These are phyloP conservation scores for Pleurotus eryngii DNA, from an alignment of 768 basidiomycete genomes.

Conservation along the genomic window DNA sequence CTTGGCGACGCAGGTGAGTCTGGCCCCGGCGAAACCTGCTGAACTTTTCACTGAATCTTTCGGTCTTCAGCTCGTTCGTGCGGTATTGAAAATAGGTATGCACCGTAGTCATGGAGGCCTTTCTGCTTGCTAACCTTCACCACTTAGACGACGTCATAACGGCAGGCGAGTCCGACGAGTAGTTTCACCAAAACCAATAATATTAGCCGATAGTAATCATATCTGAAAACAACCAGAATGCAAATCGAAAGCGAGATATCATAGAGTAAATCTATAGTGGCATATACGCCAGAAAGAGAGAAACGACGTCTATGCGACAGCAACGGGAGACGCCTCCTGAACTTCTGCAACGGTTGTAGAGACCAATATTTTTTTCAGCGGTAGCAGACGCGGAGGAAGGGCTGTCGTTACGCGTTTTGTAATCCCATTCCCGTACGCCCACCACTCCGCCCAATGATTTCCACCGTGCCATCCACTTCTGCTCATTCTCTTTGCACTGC, in stretches of 20 bases:
- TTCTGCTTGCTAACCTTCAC: slow-evolving; percentile 8
- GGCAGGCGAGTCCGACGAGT: slow-evolving; percentile 68
- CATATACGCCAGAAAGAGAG: no score
- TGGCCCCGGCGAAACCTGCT: neutral
- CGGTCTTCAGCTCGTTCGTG: slow-evolving; percentile 64
- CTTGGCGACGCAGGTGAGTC: slow-evolving; percentile 85
- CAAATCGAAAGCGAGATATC: slow-evolving; percentile 1
- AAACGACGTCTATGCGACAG: neutral
- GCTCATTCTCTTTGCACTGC: slow-evolving; percentile 48
- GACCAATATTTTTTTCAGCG: neutral
- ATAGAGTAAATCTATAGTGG: neutral
- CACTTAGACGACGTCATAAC: slow-evolving; percentile 72
- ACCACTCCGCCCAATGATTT: slow-evolving; percentile 59
- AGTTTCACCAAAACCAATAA: slow-evolving; percentile 20
- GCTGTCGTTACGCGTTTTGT: slow-evolving; percentile 37
- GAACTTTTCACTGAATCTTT: slow-evolving; percentile 7
- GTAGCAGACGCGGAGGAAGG: neutral
- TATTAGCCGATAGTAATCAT: slow-evolving; percentile 9
- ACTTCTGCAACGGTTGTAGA: neutral
- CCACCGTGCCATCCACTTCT: slow-evolving; percentile 60
- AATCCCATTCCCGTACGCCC: slow-evolving; percentile 78
- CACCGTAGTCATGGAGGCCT: slow-evolving; percentile 18
- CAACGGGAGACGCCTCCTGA: neutral
- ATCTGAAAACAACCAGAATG: neutral
- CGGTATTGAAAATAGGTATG: slow-evolving; percentile 82